Evolutionary conservation across 164 flowering plant genomes (phyloP).

Genomic region (Tetrastigma voinierianum): DNA sequence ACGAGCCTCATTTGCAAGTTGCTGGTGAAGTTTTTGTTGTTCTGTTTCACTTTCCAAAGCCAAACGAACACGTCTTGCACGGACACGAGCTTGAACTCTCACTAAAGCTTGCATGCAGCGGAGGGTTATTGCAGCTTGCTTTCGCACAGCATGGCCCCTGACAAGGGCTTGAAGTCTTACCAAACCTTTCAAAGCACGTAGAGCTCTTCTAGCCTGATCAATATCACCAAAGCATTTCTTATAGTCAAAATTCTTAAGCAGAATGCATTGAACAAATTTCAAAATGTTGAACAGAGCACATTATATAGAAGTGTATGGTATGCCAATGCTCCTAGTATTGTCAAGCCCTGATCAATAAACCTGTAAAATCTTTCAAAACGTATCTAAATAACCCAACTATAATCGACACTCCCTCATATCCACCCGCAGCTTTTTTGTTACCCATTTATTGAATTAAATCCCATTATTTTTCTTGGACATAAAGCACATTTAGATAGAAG

Average conservation of each 20-base stretch:
- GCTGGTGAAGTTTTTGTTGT: constrained; percentile 70
- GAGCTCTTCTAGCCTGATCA: constrained; percentile 90
- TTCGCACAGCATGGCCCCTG: constrained; percentile 97
- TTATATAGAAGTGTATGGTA: no score
- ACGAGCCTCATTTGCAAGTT: constrained; percentile 69
- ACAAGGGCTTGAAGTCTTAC: constrained; percentile 98
- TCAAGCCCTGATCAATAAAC: no score
- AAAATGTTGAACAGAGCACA: not conserved
- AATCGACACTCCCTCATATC: no score
- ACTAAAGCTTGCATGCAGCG: constrained; percentile 99
- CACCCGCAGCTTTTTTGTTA: no score
- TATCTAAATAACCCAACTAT: no score
- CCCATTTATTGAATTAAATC: no score
- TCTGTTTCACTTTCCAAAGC: constrained; percentile 78
- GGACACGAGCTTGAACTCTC: constrained; percentile 97
- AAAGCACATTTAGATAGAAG: not conserved
- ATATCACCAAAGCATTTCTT: not conserved
- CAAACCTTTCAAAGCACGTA: constrained; percentile 89
- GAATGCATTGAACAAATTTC: not conserved
- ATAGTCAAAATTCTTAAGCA: not conserved
- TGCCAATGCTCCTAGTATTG: no score
- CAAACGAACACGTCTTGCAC: constrained; percentile 96
- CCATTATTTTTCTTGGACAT: no score
- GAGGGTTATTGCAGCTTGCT: constrained; percentile 97
- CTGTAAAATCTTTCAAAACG: no score